phyloP scores from a whole-genome alignment of 192 early-diverging fungal genomes.

The Backusella circina region DNA sequence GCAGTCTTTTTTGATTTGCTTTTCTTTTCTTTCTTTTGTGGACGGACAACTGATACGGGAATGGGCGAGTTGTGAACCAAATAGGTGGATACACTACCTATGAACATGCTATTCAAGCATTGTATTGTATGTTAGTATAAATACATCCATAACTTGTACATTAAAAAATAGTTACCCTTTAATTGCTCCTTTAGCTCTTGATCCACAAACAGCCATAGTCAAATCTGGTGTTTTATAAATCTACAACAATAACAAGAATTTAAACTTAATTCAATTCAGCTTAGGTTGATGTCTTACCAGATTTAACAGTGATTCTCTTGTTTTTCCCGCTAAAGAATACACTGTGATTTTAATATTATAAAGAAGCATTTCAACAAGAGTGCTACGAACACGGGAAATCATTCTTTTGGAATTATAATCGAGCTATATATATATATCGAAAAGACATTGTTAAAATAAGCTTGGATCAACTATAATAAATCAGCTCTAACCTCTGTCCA shows the following conservation, averaged over 20 bases:
- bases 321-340: slow-evolving; percentile 28
- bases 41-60: slow-evolving; percentile 48
- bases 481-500: slow-evolving; percentile 10
- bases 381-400: slow-evolving; percentile 24
- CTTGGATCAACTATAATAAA: background rate
- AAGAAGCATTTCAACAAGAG: slow-evolving; percentile 29
- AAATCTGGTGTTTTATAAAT: slow-evolving; percentile 22
- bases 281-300: slow-evolving; percentile 11
- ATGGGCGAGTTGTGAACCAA: slow-evolving; percentile 50
- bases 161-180: slow-evolving; percentile 37
- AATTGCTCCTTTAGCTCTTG: slow-evolving; percentile 44
- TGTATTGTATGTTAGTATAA: no score
- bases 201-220: slow-evolving; percentile 49
- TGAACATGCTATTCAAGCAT: slow-evolving; percentile 30
- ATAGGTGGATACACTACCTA: slow-evolving; percentile 50
- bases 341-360: slow-evolving; percentile 32
- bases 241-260: background rate
- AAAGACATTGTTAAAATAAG: background rate
- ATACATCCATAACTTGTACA: background rate
- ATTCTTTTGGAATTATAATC: slow-evolving; percentile 29
- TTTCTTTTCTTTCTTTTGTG: slow-evolving; percentile 38
- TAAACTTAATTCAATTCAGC: background rate
- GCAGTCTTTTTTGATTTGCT: slow-evolving; percentile 20
- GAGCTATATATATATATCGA: slow-evolving; percentile 14
- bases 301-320: slow-evolving; percentile 24